Evolutionary conservation across 352 stramenopile genomes (phyloP), one percentile per base, ranked within the genome.

Genomic region (Peronospora farinosa): DNA sequence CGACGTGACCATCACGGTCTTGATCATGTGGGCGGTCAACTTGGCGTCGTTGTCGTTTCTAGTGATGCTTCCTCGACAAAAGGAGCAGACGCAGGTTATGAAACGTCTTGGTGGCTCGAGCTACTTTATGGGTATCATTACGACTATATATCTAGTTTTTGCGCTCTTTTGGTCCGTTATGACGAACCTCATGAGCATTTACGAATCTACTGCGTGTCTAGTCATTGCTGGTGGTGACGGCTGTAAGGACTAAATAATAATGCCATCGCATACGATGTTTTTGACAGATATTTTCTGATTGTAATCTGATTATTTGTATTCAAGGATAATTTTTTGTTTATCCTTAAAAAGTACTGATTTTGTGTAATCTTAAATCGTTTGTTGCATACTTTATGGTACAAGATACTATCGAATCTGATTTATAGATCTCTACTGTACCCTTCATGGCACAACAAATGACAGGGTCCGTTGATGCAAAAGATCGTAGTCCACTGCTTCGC

Each of bases 151-250:
- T 42, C 39, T 80, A 21, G 13, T 54, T n/a, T 65, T 83, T 28
- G 57, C 74, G n/a, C 55, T 87, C 7, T 16, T 65, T 32, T 83
- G 67, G 55, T 75, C 74, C 5, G 60, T 87, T 41, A 57, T 65
- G 45, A 76, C 62, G 30, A 87, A 84, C 58, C 45, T 87, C 40
- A 58, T 87, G 61, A 68, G 69, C 30, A 83, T 84, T 40, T 85
- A 75, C 51, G 61, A 68, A 15, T 60, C 53, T 17, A 88, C 76
- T 1, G 21, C 63, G 17, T 87, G 76, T 44, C 64, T 79, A 13
- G 60, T 47, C 17, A 82, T 87, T 13, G 72, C 61, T n/a, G 76
- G 76, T 35, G 76, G 76, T 37, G 41, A 72, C 3, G 71, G 71
- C 16, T 82, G 71, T 48, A 17, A 60, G 4, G 15, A 54, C 8